Conservation (phyloP, 163 green algal genomes). For the Scenedesmus sp. region DNA sequence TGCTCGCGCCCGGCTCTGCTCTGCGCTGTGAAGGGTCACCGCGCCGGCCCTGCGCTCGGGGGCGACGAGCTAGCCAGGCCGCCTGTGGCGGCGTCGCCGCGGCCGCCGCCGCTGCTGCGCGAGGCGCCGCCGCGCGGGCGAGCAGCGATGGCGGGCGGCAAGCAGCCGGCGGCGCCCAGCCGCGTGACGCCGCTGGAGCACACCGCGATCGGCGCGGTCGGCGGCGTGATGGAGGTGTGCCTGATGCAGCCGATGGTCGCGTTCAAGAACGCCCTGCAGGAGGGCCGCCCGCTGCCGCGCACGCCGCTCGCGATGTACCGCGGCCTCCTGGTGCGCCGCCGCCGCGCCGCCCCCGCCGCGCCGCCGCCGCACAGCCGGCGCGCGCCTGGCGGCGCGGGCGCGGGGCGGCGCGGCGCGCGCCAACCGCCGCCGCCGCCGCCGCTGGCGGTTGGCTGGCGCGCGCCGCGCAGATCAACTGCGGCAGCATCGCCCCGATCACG, state of each 20-base stretch:
- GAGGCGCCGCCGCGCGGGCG: no score
- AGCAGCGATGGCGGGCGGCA: no score
- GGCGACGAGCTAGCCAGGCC: no score
- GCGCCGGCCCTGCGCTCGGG: no score
- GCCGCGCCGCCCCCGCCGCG: neutral
- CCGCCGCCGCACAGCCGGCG: neutral
- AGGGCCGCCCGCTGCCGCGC: slow-evolving; percentile 78
- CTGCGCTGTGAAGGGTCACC: no score
- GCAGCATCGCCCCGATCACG: slow-evolving; percentile 93
- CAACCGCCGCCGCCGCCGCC: neutral
- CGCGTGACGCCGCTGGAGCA: slow-evolving; percentile 66
- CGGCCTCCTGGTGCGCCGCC: slow-evolving; percentile 67
- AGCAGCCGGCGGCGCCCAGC: neutral
- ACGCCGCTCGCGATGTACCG: slow-evolving; percentile 77
- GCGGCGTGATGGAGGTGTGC: slow-evolving; percentile 79
- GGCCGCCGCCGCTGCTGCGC: no score
- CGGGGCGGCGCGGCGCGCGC: no score
- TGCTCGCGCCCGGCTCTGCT: no score
- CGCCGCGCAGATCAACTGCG: slow-evolving; percentile 76
- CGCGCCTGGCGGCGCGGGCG: no score
- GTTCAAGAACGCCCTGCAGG: slow-evolving; percentile 94
- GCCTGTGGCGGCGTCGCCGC: no score
- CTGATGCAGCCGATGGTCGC: slow-evolving; percentile 90
- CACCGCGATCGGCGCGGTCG: slow-evolving; percentile 79
- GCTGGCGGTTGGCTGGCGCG: neutral